These are phyloP conservation scores for Colletotrichum tamarilloi DNA, from an alignment of 2,329 filamentous ascomycete genomes.

Conservation along the genomic window DNA sequence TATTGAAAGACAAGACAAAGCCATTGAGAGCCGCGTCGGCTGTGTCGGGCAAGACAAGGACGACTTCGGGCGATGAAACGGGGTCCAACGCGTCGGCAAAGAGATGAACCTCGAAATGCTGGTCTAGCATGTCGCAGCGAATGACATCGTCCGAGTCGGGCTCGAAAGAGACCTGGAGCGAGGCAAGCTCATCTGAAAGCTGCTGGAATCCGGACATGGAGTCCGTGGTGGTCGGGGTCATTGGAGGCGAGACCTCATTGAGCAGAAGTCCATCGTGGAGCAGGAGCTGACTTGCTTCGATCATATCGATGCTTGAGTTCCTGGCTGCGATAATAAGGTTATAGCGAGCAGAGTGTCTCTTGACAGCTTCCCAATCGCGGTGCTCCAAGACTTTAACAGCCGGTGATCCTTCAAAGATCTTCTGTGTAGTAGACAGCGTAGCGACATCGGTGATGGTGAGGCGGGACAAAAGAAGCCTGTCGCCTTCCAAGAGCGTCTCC, in stretches of 20 bases:
- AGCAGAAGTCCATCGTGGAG: constrained; percentile 44
- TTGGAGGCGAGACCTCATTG: constrained; percentile 21
- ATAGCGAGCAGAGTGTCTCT: constrained; percentile 43
- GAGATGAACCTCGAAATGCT: constrained; percentile 20
- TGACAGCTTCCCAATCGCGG: constrained; percentile 36
- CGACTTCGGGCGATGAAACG: neutral
- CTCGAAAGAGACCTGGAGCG: neutral
- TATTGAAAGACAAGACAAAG: neutral
- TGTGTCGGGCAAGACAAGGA: constrained; percentile 22
- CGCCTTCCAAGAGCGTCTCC: constrained; percentile 38
- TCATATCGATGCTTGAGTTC: constrained; percentile 31
- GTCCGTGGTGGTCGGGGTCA: neutral
- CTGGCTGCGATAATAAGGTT: constrained; percentile 45
- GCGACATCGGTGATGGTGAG: constrained; percentile 44
- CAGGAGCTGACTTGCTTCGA: constrained; percentile 40
- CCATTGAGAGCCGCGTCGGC: neutral
- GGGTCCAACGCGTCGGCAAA: neutral
- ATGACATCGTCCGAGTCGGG: neutral
- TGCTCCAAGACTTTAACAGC: constrained; percentile 44
- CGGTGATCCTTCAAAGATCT: constrained; percentile 30
- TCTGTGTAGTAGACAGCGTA: neutral
- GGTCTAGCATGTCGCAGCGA: constrained; percentile 11
- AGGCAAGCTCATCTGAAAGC: neutral
- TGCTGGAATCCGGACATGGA: neutral
- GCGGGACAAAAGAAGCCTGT: constrained; percentile 47